Conservation (phyloP, 2,329 filamentous ascomycete genomes). For the Xylariales sp. region DNA sequence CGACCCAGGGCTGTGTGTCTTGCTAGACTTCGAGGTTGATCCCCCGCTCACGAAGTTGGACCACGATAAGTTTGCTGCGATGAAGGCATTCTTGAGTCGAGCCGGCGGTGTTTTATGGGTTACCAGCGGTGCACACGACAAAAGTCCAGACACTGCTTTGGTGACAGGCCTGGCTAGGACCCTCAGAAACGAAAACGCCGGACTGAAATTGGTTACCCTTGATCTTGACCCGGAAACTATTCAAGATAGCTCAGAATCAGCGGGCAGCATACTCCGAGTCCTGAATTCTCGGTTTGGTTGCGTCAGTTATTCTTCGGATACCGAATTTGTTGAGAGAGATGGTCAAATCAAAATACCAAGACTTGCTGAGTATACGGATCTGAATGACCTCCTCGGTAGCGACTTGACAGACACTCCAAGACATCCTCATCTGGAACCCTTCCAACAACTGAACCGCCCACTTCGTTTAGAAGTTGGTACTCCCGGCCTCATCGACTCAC, state of each 20-base stretch:
- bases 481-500: background rate
- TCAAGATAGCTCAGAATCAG: background rate
- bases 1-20: no score
- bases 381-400: background rate
- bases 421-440: background rate
- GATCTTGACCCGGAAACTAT: background rate
- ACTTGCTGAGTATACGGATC: background rate
- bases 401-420: background rate
- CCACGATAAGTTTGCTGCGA: no score
- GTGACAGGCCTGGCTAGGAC: background rate
- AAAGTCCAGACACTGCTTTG: background rate
- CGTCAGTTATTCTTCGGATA: no score
- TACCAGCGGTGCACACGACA: background rate
- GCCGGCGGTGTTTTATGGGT: slow-evolving; percentile 1
- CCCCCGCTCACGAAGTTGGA: no score
- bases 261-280: background rate
- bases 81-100: no score
- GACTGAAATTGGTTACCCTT: background rate
- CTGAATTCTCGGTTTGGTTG: no score
- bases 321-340: background rate
- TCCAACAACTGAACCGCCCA: background rate
- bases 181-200: background rate
- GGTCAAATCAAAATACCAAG: background rate
- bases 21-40: no score
- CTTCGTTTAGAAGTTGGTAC: background rate